Conservation (phyloP, 78 protist species). For the Protostelium mycophagum region DNA sequence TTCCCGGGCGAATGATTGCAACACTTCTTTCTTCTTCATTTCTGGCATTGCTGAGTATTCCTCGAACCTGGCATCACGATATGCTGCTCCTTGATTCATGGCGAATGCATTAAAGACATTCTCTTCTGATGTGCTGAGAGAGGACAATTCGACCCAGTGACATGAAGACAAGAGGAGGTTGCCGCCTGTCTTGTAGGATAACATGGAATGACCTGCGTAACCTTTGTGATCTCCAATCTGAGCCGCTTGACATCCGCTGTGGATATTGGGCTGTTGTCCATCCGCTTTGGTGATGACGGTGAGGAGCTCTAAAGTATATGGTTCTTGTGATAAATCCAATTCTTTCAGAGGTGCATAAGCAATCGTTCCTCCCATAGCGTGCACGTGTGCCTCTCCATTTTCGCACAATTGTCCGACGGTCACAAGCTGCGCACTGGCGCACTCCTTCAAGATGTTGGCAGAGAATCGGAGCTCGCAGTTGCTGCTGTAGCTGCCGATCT, state of each 20-base stretch:
- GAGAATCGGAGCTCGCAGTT: not conserved
- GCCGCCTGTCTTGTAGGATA: not conserved
- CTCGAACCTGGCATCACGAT: not conserved
- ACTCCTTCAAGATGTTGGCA: not conserved
- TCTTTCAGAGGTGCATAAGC: not conserved
- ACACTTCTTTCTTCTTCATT: not conserved
- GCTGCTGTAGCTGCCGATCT: not conserved
- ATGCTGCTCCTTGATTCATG: not conserved
- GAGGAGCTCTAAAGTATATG: not conserved
- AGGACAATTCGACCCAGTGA: not conserved
- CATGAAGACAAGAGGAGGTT: not conserved
- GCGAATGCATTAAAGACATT: not conserved
- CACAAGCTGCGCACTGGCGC: not conserved
- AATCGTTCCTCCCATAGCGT: not conserved
- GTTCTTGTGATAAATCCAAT: not conserved
- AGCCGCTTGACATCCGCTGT: not conserved
- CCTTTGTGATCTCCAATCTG: not conserved
- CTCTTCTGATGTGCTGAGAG: not conserved
- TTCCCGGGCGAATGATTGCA: not conserved
- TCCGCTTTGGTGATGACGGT: not conserved
- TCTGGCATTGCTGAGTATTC: not conserved
- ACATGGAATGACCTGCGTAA: not conserved
- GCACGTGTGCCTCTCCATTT: not conserved
- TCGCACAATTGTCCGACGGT: not conserved
- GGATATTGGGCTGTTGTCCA: not conserved